phyloP scores from a whole-genome alignment of 2,329 filamentous ascomycete species.

The Emmonsiellopsis sp. region DNA sequence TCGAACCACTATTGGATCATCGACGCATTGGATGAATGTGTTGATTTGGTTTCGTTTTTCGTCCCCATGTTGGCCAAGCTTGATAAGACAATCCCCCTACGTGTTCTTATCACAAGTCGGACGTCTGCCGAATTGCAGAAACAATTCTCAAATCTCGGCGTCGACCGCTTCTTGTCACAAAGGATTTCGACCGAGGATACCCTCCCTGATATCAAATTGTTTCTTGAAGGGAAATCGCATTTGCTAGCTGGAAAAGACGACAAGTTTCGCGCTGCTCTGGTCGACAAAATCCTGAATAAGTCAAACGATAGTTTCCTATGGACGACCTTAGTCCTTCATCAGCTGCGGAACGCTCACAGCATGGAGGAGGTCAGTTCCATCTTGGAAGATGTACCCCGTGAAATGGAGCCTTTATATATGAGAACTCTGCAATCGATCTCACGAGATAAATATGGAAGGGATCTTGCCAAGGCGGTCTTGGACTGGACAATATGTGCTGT shows the following conservation, averaged over 20 bases:
- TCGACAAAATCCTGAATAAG: slow-evolving; percentile 24
- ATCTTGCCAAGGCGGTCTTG: slow-evolving; percentile 28
- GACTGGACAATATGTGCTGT: slow-evolving; percentile 27
- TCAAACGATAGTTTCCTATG: slow-evolving; percentile 30
- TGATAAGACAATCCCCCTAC: slow-evolving; percentile 10
- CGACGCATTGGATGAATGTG: slow-evolving; percentile 16
- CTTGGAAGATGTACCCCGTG: slow-evolving; percentile 23
- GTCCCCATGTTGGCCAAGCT: slow-evolving; percentile 7
- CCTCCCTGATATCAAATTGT: slow-evolving; percentile 12
- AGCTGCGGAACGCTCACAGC: slow-evolving; percentile 20
- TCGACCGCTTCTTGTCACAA: slow-evolving; percentile 5
- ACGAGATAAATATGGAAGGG: slow-evolving; percentile 15
- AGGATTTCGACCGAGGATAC: slow-evolving; percentile 15
- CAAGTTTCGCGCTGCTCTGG: slow-evolving; percentile 15
- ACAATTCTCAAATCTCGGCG: slow-evolving; percentile 7
- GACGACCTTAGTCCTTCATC: slow-evolving; percentile 25
- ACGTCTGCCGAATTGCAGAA: slow-evolving; percentile 6
- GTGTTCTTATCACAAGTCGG: slow-evolving; percentile 15
- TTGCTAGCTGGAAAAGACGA: slow-evolving; percentile 7
- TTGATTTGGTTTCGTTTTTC: background rate
- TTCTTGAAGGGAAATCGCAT: slow-evolving; percentile 14
- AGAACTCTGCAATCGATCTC: slow-evolving; percentile 24
- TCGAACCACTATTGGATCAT: slow-evolving; percentile 15
- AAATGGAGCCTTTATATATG: slow-evolving; percentile 28
- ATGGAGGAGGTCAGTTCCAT: slow-evolving; percentile 20